Conservation (phyloP, 2,329 filamentous ascomycete species). For the Dendrostoma leiphaemia region DNA sequence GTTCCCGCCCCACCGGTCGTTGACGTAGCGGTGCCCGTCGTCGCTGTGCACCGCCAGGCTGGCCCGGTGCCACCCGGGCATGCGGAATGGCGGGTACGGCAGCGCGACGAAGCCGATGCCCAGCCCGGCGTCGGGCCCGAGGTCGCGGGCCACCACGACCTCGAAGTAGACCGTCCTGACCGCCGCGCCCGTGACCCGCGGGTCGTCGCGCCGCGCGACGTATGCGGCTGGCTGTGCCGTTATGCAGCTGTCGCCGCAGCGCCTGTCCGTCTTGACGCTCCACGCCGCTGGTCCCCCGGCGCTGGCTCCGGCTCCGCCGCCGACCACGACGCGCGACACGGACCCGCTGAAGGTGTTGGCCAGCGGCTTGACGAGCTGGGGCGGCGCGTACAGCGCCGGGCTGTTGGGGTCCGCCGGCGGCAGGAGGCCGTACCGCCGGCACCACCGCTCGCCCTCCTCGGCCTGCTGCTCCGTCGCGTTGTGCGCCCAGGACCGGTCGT, state of each 20-base stretch:
- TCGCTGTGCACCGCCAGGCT: constrained; percentile 76
- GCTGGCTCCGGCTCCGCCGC: constrained; percentile 41
- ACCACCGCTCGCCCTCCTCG: constrained; percentile 66
- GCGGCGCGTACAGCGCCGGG: constrained; percentile 43
- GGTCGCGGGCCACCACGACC: constrained; percentile 47
- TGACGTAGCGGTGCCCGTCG: constrained; percentile 73
- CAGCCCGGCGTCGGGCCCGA: constrained; percentile 32
- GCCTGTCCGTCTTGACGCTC: constrained; percentile 39
- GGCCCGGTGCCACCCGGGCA: constrained; percentile 79
- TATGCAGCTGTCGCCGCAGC: constrained; percentile 60
- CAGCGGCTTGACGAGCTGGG: constrained; percentile 51
- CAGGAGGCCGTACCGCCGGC: constrained; percentile 56
- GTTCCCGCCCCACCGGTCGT: constrained; percentile 71
- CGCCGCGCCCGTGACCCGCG: constrained; percentile 39
- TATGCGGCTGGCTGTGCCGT: constrained; percentile 70
- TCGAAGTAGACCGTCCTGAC: constrained; percentile 69
- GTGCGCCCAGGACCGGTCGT: constrained; percentile 63
- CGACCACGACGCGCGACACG: constrained; percentile 34
- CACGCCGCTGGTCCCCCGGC: constrained; percentile 42
- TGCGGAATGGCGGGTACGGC: constrained; percentile 73
- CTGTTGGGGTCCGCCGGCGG: constrained; percentile 47
- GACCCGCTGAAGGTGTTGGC: constrained; percentile 39
- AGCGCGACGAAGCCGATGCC: constrained; percentile 70
- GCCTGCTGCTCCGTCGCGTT: constrained; percentile 67
- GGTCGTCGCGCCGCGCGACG: constrained; percentile 56